Conservation (phyloP, 2,329 filamentous ascomycete species). For the Pestalotiopsis sp. region DNA sequence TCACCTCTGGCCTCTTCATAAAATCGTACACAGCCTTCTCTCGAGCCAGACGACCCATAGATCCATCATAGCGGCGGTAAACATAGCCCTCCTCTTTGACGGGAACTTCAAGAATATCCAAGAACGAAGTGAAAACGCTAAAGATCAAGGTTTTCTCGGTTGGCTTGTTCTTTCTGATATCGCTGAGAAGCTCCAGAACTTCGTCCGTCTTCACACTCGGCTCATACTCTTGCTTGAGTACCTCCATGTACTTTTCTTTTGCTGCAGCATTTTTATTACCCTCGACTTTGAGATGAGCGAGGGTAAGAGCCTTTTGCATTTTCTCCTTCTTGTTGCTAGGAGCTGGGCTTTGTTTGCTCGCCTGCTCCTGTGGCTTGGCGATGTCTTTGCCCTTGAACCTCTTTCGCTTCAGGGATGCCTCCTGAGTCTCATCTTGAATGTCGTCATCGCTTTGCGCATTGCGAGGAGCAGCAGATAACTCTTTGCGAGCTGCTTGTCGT, state of each 20-base stretch:
- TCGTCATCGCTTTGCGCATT: constrained; percentile 14
- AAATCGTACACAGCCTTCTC: constrained; percentile 30
- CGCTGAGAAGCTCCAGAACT: constrained; percentile 29
- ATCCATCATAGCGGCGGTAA: constrained; percentile 34
- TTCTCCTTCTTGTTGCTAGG: constrained; percentile 14
- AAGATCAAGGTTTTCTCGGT: constrained; percentile 35
- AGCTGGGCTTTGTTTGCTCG: constrained; percentile 16
- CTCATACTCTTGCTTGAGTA: constrained; percentile 28
- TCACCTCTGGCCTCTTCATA: constrained; percentile 25
- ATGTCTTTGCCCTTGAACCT: background rate
- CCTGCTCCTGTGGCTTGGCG: constrained; percentile 14
- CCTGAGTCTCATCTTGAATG: constrained; percentile 3
- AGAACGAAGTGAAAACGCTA: constrained; percentile 37
- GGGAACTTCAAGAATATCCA: constrained; percentile 35
- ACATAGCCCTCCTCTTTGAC: constrained; percentile 27
- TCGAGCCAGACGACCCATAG: constrained; percentile 26
- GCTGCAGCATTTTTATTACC: constrained; percentile 25
- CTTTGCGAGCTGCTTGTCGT: background rate
- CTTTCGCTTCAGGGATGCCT: background rate
- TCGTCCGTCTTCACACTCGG: constrained; percentile 33
- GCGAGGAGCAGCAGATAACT: background rate
- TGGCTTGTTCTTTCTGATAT: constrained; percentile 26
- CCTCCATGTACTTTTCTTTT: constrained; percentile 27
- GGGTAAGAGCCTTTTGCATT: constrained; percentile 12
- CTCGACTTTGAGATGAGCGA: constrained; percentile 28